Base-by-base conservation (phyloP, 306 rosid genomes). In the Clitoria ternatea region DNA sequence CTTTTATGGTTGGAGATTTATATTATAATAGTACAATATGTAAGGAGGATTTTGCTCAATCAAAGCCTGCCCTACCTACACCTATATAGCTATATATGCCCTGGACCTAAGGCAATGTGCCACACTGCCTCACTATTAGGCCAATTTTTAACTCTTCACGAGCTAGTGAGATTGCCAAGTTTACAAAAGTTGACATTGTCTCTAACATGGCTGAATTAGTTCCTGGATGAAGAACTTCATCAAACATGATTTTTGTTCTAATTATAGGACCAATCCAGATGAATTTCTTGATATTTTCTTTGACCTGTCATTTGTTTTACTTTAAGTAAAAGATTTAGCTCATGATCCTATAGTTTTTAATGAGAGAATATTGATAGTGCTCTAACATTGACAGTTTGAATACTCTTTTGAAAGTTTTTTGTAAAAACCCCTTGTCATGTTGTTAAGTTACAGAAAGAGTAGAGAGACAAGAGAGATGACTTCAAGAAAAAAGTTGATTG, bases 401-500 rank as follows among this genome's bases (percentile, higher is more conserved):
- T 48, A 50, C 4, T 66, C 10, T 10, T 37, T 26, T 66, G 26
- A 42, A 57, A 32, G 47, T 75, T 65, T 20, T 15, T 23, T 33
- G n/a, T 67, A 2, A 54, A 39, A 36, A n/a, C n/a, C n/a, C 57
- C 23, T 0, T 40, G 57, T 14, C 5, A 7, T 47, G 67, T 11
- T 69, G 12, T 70, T 64, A 7, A 71, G 52, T 70, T 83, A 86
- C 96, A 92, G 98, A 92, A 92, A 65, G 93, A 90, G 85, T 92
- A 97, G 98, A 87, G 98, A 70, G 98, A 92, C 0, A 72, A 82
- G 82, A 87, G 98, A 81, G 98, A 92, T 43, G 98, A 90, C 1
- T 92, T 92, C 92, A 92, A 88, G 93, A 92, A 88, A 71, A 92
- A 92, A 81, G 97, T 92, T 23, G 68, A 97, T 82, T 91, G 97